phyloP scores from a whole-genome alignment of 2,329 filamentous ascomycete genomes.

The Teratosphaeria epicoccoides region DNA sequence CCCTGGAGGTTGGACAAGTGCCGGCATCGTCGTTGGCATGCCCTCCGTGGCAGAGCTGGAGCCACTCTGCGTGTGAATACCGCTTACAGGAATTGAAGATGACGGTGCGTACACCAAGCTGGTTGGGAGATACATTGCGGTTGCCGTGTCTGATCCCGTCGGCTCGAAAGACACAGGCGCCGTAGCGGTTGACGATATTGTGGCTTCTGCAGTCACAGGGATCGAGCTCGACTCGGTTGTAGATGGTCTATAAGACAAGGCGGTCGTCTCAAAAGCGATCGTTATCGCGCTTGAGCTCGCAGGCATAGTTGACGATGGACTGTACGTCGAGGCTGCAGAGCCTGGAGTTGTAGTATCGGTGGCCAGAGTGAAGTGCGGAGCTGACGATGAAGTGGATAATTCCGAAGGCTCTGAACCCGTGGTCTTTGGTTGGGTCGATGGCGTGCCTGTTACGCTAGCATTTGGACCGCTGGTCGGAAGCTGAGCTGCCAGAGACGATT shows the following conservation, averaged over 20 bases:
- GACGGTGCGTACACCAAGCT: slow-evolving; percentile 49
- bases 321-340: background rate
- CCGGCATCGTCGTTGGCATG: slow-evolving; percentile 58
- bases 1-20: slow-evolving; percentile 61
- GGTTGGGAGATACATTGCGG: slow-evolving; percentile 44
- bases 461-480: slow-evolving; percentile 7
- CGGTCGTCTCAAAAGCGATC: slow-evolving; percentile 1
- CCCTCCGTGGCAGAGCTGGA: slow-evolving; percentile 39
- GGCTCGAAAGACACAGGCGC: slow-evolving; percentile 33
- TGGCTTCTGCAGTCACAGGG: slow-evolving; percentile 2
- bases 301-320: background rate
- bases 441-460: background rate
- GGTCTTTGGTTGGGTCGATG: background rate
- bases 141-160: slow-evolving; percentile 37
- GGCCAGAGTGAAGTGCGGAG: too few relatives aligned
- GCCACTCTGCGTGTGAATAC: slow-evolving; percentile 25
- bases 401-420: background rate
- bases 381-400: slow-evolving; percentile 4
- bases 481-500: slow-evolving; percentile 17
- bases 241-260: background rate
- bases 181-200: slow-evolving; percentile 10
- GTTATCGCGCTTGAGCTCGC: slow-evolving; percentile 4
- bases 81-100: slow-evolving; percentile 6
- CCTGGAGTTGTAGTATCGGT: slow-evolving; percentile 2
- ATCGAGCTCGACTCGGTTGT: background rate